Base-by-base conservation (phyloP, 768 basidiomycete species). In the Mycena venus region DNA sequence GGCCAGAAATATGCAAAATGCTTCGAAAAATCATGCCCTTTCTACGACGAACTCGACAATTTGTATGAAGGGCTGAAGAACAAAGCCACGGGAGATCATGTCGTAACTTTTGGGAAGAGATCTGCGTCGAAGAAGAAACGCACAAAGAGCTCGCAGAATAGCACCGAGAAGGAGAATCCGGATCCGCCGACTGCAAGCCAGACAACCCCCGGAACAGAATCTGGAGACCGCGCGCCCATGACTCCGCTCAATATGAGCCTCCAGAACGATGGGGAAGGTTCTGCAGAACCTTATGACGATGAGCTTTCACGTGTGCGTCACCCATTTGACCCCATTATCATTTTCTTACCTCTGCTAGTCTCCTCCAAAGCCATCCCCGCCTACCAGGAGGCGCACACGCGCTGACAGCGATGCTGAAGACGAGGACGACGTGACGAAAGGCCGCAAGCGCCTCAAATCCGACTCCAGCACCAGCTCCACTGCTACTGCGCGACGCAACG, bases 401-500 rank as follows among this genome's bases (percentile, higher is more conserved):
- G 59, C 68, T 1, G 68, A 59, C 0, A 68, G 31, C 36, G 49
- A 70, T 6, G 49, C 40, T 6, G 59, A 62, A 0, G 29, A 27
- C 27, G 27, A 27, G 1, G 27, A 31, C 29, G 23, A 17, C 17
- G 5, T 59, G n/a, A 31, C 44, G 5, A 58, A 31, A 5, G 8
- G 23, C 14, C 67, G 67, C 42, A n/a, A 38, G 11, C 56, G 47
- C 2, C 15, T 25, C 2, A 49, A 61, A 8, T 69, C 68, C 9
- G 59, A 61, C 23, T 31, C 56, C 4, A 49, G 31, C n/a, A 55
- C 2, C 29, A 14, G 6, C 53, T 2, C 4, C 47, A 47, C 19
- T 9, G 29, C n/a, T n/a, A n/a, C 36, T 19, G 58, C 58, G 1
- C 42, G 68, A 14, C 55, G 68, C 68, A 69, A 69, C 29, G 68